Percentiles rank a stretch among this genome's conserved stretches.
Conservation (phyloP, 306 rosid genomes). For the Rosa chinensis region DNA sequence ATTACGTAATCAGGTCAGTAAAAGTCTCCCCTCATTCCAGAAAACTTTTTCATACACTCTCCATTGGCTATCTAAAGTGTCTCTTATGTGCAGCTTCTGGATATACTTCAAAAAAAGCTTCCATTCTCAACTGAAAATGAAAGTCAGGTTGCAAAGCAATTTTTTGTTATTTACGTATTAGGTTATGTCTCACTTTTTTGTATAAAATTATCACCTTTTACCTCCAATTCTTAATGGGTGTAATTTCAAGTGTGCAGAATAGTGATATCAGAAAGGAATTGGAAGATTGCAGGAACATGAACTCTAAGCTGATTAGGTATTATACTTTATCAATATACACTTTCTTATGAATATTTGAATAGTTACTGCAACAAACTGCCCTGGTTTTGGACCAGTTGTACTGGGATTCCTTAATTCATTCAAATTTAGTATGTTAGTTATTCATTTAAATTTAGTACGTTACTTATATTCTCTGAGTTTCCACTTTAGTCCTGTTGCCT, state of each 20-base stretch:
- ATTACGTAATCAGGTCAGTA: slow-evolving; percentile 70
- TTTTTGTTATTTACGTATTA: slow-evolving; percentile 15
- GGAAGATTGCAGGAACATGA: slow-evolving; percentile 63
- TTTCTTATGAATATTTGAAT: background rate
- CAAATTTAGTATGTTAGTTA: too few species aligned
- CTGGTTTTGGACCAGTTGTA: background rate
- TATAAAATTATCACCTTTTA: background rate
- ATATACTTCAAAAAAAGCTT: slow-evolving; percentile 44
- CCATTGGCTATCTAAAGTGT: slow-evolving; percentile 29
- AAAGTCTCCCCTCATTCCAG: slow-evolving; percentile 15
- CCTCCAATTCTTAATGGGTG: background rate
- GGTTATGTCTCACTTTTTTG: background rate
- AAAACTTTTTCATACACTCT: slow-evolving; percentile 15
- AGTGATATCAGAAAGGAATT: slow-evolving; percentile 44
- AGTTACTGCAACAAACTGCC: background rate
- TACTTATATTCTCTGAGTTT: background rate
- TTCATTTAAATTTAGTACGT: too few species aligned
- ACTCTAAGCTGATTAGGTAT: slow-evolving; percentile 66
- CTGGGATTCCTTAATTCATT: background rate
- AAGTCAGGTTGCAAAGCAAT: slow-evolving; percentile 50
- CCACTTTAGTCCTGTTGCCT: background rate
- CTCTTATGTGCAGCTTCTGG: slow-evolving; percentile 55
- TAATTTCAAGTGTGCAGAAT: slow-evolving; percentile 48
- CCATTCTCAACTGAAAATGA: slow-evolving; percentile 36
- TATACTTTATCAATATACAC: background rate